Conservation (phyloP, 176 grass and related monocot genomes). For the Phyllostachys edulis region DNA sequence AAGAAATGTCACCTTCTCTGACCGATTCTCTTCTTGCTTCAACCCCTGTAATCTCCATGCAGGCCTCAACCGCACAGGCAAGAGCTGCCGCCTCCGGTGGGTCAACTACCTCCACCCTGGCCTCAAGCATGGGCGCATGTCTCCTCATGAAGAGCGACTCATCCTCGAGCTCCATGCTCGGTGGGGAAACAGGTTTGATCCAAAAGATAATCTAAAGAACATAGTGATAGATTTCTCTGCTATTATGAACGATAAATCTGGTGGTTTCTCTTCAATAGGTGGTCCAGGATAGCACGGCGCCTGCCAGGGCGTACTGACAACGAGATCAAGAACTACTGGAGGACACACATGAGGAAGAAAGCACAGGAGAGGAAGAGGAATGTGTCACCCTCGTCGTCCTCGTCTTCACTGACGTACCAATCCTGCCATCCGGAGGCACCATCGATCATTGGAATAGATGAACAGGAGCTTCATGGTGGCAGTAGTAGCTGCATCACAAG, state of each 20-base stretch:
- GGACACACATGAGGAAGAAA: slow-evolving; percentile 96
- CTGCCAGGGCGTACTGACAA: slow-evolving; percentile 87
- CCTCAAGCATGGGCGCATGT: slow-evolving; percentile 86
- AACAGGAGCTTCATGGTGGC: slow-evolving; percentile 40
- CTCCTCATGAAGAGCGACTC: slow-evolving; percentile 78
- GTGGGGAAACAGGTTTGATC: slow-evolving; percentile 86
- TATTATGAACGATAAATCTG: not conserved
- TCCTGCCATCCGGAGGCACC: slow-evolving; percentile 38
- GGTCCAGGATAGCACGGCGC: slow-evolving; percentile 77
- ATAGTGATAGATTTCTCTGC: not conserved
- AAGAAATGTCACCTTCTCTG: slow-evolving; percentile 30
- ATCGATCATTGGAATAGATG: slow-evolving; percentile 23
- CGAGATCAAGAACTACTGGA: slow-evolving; percentile 99
- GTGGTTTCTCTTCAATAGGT: slow-evolving; percentile 47
- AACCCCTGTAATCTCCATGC: slow-evolving; percentile 17
- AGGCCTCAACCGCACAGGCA: slow-evolving; percentile 87
- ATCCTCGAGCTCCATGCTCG: slow-evolving; percentile 85
- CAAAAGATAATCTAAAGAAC: not conserved
- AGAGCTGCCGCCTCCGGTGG: slow-evolving; percentile 86
- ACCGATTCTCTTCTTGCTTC: slow-evolving; percentile 35
- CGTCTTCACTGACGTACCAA: slow-evolving; percentile 70
- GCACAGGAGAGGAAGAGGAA: slow-evolving; percentile 76
- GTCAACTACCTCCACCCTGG: slow-evolving; percentile 94
- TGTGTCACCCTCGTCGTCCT: slow-evolving; percentile 67
- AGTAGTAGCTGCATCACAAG: slow-evolving; percentile 49